phyloP scores from a whole-genome alignment of 768 basidiomycete genomes.

The Ramaria sp. region DNA sequence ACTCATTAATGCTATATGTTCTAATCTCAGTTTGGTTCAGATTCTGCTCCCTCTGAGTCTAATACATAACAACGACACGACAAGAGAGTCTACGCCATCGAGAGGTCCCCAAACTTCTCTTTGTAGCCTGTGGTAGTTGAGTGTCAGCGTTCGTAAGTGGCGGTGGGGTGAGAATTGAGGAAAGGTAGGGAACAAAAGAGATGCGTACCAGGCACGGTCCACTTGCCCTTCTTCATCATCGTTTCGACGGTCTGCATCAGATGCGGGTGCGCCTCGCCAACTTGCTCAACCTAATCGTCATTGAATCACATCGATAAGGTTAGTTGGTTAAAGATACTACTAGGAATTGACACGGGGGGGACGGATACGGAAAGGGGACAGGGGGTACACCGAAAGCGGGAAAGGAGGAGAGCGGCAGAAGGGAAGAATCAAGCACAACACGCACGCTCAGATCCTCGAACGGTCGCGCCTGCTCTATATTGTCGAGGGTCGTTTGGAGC shows the following conservation, averaged over 20 bases:
- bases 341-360: too few species aligned
- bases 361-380: too few species aligned
- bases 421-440: slow-evolving; percentile 11
- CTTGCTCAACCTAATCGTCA: slow-evolving; percentile 62
- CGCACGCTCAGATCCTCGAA: slow-evolving; percentile 93
- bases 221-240: slow-evolving; percentile 97
- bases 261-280: slow-evolving; percentile 86
- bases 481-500: slow-evolving; percentile 85
- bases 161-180: background rate
- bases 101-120: slow-evolving; percentile 95
- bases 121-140: slow-evolving; percentile 50
- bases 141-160: background rate
- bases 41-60: too few species aligned
- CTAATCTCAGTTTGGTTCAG: too few species aligned
- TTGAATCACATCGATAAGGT: background rate
- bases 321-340: background rate
- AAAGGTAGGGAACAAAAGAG: slow-evolving; percentile 2
- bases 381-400: background rate
- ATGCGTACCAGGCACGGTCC: slow-evolving; percentile 91
- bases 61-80: too few species aligned
- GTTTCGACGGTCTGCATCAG: slow-evolving; percentile 83
- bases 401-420: background rate
- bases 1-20: too few species aligned
- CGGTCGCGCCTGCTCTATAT: slow-evolving; percentile 95
- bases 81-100: slow-evolving; percentile 27